phyloP scores from a whole-genome alignment of 176 grass and related monocot species.

The Themeda triandra region DNA sequence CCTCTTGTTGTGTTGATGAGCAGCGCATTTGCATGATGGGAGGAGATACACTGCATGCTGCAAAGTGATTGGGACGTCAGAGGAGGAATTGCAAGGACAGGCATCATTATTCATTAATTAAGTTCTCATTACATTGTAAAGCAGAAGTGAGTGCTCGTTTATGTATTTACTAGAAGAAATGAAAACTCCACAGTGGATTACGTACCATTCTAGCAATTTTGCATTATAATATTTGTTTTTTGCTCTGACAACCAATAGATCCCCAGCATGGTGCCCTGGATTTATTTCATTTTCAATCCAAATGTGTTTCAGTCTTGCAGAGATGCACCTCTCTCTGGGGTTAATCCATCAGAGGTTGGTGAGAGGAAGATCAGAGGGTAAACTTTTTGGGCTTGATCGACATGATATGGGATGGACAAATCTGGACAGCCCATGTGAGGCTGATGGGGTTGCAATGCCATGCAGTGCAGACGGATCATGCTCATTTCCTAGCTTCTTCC shows the following conservation, averaged over 20 bases:
- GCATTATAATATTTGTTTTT: too few relatives aligned
- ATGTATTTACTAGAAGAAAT: neutral
- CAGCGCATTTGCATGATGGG: slow-evolving; percentile 1
- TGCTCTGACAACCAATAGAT: neutral
- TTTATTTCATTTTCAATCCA: neutral
- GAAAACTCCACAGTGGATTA: too few relatives aligned
- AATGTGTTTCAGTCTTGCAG: neutral
- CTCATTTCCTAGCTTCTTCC: too few relatives aligned
- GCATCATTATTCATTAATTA: too few relatives aligned
- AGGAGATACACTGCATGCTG: too few relatives aligned
- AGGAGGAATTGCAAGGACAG: too few relatives aligned
- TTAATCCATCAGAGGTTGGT: neutral
- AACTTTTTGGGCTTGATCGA: slow-evolving; percentile 28
- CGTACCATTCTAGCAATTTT: too few relatives aligned
- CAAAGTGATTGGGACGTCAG: too few relatives aligned
- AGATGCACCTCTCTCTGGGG: neutral
- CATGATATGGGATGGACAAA: slow-evolving; percentile 22
- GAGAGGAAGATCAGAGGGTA: slow-evolving; percentile 20
- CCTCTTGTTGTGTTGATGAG: neutral
- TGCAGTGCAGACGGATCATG: slow-evolving; percentile 2
- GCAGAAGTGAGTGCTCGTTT: neutral
- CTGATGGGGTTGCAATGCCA: neutral
- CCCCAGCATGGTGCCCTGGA: slow-evolving; percentile 2
- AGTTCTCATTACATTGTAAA: too few relatives aligned
- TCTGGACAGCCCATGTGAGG: slow-evolving; percentile 33